A percentile compares a stretch with the other conserved stretches of the same genome.
phyloP scores from a whole-genome alignment of 306 rosid species.

The Vigna unguiculata region DNA sequence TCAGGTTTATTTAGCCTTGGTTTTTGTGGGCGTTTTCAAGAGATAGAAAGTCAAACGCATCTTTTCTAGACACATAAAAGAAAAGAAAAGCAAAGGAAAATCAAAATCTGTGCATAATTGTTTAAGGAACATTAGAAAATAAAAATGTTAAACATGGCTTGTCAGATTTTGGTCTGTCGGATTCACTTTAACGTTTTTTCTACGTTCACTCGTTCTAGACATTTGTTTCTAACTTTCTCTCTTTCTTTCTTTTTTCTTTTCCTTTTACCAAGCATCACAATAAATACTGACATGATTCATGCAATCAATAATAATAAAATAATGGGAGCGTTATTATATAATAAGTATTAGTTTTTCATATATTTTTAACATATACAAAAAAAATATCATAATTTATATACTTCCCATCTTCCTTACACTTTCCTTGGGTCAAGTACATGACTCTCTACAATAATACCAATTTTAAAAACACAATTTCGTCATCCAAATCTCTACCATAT shows the following conservation, averaged over 20 bases:
- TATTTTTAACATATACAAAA: constrained; percentile 12
- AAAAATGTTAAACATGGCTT: constrained; percentile 32
- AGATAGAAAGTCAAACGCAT: constrained; percentile 63
- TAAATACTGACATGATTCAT: constrained; percentile 18
- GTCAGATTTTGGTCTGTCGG: constrained; percentile 58
- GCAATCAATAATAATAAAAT: constrained; percentile 2
- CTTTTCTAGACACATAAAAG: constrained; percentile 44
- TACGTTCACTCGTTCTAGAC: constrained; percentile 34
- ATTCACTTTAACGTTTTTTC: constrained; percentile 45
- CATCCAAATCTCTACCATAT: background rate
- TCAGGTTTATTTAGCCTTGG: constrained; percentile 50
- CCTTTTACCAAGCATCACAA: background rate
- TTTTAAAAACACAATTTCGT: constrained; percentile 5
- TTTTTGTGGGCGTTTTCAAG: constrained; percentile 30
- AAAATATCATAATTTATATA: constrained; percentile 10
- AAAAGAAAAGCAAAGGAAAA: constrained; percentile 8
- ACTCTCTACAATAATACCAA: background rate
- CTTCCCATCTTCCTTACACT: constrained; percentile 32
- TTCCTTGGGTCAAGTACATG: constrained; percentile 28
- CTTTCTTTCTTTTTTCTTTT: background rate
- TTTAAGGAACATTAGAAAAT: background rate
- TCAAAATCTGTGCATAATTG: constrained; percentile 13
- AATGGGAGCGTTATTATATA: background rate
- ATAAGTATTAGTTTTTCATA: background rate
- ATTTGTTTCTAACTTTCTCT: background rate